Conservation (phyloP, 1,139 yeast species). For the Kurtzmaniella quercitrusa region DNA sequence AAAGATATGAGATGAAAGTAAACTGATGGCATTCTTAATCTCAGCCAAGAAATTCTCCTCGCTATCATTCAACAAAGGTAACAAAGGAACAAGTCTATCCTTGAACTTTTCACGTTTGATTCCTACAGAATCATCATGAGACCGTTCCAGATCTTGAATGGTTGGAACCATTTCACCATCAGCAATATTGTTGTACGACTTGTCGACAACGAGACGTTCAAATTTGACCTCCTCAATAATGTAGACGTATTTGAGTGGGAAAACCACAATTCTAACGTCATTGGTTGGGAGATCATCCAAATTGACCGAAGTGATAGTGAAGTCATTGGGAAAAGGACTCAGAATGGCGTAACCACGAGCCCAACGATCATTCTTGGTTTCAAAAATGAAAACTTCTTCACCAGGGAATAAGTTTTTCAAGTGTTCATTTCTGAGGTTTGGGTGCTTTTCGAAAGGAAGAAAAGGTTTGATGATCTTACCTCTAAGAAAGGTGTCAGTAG, state of each 20-base stretch:
- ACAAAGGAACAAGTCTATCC: slow-evolving; percentile 39
- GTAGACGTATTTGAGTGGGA: slow-evolving; percentile 54
- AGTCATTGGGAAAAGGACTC: slow-evolving; percentile 67
- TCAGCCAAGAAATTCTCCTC: slow-evolving; percentile 50
- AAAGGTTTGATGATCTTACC: slow-evolving; percentile 59
- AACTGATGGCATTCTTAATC: slow-evolving; percentile 51
- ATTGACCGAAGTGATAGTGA: slow-evolving; percentile 56
- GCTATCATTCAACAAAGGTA: slow-evolving; percentile 44
- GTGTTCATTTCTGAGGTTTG: slow-evolving; percentile 32
- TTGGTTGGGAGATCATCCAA: slow-evolving; percentile 60
- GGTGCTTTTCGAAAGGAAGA: slow-evolving; percentile 53
- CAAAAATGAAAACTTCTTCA: slow-evolving; percentile 76
- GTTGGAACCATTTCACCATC: slow-evolving; percentile 38
- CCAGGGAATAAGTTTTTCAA: slow-evolving; percentile 69
- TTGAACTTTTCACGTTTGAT: slow-evolving; percentile 14
- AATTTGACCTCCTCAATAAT: slow-evolving; percentile 32
- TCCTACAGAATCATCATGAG: slow-evolving; percentile 26
- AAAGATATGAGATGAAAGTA: slow-evolving; percentile 60
- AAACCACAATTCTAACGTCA: slow-evolving; percentile 48
- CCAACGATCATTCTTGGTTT: slow-evolving; percentile 64
- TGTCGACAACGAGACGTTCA: slow-evolving; percentile 18
- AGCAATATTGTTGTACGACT: slow-evolving; percentile 31
- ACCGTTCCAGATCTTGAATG: slow-evolving; percentile 39
- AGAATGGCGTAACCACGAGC: slow-evolving; percentile 69
- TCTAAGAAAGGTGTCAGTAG: slow-evolving; percentile 34